Evolutionary conservation across 2,329 filamentous ascomycete species (phyloP).

Genomic region (Penicillium sp.): DNA sequence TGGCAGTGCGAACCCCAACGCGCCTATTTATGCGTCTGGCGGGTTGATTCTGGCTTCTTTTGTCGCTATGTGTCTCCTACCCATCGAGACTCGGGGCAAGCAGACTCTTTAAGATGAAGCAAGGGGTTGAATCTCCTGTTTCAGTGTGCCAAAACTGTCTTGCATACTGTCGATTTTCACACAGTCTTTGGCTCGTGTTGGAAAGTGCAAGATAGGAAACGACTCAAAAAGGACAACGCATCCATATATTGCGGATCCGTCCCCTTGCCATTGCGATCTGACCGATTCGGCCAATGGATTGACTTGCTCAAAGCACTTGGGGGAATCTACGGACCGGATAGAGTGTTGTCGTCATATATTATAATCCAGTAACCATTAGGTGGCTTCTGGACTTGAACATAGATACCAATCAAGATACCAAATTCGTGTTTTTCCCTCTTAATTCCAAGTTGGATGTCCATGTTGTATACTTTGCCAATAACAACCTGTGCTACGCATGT

Average conservation of each 20-base stretch:
- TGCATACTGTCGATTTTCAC: not conserved
- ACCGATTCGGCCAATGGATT: not conserved
- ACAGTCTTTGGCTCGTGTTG: not conserved
- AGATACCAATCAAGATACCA: constrained; percentile 6
- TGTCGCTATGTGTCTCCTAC: constrained; percentile 38
- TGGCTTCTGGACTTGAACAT: constrained; percentile 1
- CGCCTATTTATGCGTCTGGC: constrained; percentile 41
- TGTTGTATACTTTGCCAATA: not conserved
- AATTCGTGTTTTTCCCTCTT: not conserved
- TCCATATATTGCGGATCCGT: not conserved
- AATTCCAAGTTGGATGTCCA: not conserved
- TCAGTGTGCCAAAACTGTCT: not conserved
- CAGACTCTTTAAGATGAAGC: constrained; percentile 27
- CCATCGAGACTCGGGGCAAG: constrained; percentile 42
- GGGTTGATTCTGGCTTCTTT: constrained; percentile 40
- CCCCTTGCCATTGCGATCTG: not conserved
- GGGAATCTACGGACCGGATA: not conserved
- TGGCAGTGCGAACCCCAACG: constrained; percentile 30
- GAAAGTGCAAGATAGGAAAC: not conserved
- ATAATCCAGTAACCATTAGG: not conserved
- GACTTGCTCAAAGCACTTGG: not conserved
- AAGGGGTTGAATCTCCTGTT: not conserved
- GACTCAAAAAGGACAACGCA: not conserved
- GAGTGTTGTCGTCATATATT: not conserved
- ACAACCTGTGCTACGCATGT: not conserved